Evolutionary conservation across 768 basidiomycete genomes (phyloP), one percentile per base, ranked within the genome.

Genomic region (Cyathus striatus): DNA sequence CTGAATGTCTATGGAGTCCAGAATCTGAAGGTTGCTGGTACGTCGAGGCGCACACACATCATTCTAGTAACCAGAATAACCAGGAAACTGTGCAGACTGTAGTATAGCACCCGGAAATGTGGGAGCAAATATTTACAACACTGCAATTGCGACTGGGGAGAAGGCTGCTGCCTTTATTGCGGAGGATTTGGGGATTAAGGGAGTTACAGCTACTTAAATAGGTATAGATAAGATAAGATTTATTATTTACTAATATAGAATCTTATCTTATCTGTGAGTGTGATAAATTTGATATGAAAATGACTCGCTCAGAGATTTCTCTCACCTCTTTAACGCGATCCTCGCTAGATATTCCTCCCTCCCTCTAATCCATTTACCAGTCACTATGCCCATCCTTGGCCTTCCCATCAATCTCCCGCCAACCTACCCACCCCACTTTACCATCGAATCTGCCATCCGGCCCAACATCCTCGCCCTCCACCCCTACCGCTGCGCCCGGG

Each of bases 401-500:
- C 71, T 87, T 10, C 52, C 69, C 23, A 62, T 71, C 0, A 69
- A 75, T 6, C 50, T 55, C 1, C 51, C 57, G 13, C 65, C 75
- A 6, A 54, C 65, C 14, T 70, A 74, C 26, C 91, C 94, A 1
- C 60, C 79, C 2, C 94, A 96, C 64, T 98, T 96, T 57, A 70
- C 81, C 53, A 82, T 98, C 45, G 83, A 89, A 64, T 63, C 68
- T 24, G 86, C 89, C 42, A 87, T 97, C 52, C 77, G 94, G n/a
- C 86, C 90, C 2, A 99, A 98, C 57, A 94, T 99, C 55, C 85
- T 96, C 38, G 68, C 89, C 1, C 71, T 99, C 12, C 81, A 83
- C 38, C 96, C 96, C 0, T 98, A 99, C 64, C 83, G 94, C 23
- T 97, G 93, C 54, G 96, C 96, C 1, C 75, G 96, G 37, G 95